A percentile compares a stretch with the other conserved stretches of the same genome.
Evolutionary conservation across 371 early-diverging fungal species (phyloP).

Genomic region (Mucor racemosus): DNA sequence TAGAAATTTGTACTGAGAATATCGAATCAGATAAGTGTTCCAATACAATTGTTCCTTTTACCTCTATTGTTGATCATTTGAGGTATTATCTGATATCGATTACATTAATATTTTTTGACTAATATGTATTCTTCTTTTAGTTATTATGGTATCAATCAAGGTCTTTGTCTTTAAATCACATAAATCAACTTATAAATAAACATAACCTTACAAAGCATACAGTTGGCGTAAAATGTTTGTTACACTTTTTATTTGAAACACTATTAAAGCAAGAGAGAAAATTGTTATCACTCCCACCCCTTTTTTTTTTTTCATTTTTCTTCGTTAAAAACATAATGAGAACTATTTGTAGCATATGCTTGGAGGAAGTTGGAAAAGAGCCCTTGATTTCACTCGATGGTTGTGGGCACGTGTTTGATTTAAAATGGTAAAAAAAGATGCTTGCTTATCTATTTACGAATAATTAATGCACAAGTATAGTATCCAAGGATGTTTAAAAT

Average conservation of each 20-base stretch:
- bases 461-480: no score
- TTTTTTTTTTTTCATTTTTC: neutral
- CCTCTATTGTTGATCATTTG: conserved; percentile 28
- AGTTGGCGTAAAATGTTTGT: neutral
- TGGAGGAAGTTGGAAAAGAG: no score
- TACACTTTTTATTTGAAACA: neutral
- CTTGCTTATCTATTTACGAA: no score
- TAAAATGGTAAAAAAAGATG: no score
- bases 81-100: neutral
- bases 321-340: neutral
- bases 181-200: neutral
- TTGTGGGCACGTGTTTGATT: no score
- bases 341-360: neutral
- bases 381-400: no score
- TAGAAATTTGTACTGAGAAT: conserved; percentile 31
- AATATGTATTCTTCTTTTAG: neutral
- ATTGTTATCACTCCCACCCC: neutral
- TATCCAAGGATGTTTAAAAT: no score
- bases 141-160: neutral
- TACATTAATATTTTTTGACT: neutral
- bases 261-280: neutral
- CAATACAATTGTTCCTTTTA: conserved; percentile 35
- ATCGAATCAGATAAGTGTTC: conserved; percentile 31
- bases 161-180: neutral
- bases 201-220: neutral